Percentiles rank a stretch among this genome's conserved stretches.
Conservation (phyloP, 345 rosid species). For the Camelina laxa region DNA sequence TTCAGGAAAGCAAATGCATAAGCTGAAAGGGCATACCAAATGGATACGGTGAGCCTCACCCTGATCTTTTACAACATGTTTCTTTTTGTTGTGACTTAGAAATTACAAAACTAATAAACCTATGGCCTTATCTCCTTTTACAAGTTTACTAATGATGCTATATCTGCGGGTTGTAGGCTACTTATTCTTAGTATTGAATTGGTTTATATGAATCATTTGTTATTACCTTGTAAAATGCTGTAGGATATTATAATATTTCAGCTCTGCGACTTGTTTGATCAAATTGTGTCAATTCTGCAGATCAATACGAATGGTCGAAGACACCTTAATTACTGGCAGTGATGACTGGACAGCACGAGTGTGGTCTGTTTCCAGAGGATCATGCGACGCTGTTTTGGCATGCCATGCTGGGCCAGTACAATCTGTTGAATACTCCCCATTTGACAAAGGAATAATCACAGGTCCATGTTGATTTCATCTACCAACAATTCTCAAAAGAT, state of each 20-base stretch:
- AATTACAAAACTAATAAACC: background rate
- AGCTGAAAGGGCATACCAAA: conserved; percentile 88
- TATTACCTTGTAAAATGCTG: background rate
- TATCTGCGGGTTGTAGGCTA: background rate
- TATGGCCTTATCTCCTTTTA: background rate
- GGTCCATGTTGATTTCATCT: conserved; percentile 50
- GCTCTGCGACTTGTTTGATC: conserved; percentile 26
- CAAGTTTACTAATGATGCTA: background rate
- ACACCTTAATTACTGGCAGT: conserved; percentile 91
- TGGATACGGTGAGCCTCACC: conserved; percentile 86
- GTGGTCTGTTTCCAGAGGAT: conserved; percentile 94
- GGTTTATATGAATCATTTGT: background rate
- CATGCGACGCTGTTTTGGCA: conserved; percentile 90
- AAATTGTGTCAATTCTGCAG: conserved; percentile 54
- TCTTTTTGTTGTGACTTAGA: conserved; percentile 16
- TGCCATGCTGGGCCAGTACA: conserved; percentile 95
- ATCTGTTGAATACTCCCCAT: conserved; percentile 78
- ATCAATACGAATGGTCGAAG: conserved; percentile 94
- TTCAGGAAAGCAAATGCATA: conserved; percentile 98
- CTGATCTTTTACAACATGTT: conserved; percentile 19
- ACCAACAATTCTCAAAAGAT: background rate
- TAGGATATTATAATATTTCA: background rate
- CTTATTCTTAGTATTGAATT: background rate
- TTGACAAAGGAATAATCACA: conserved; percentile 94
- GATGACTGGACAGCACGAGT: conserved; percentile 99